Percentiles rank a stretch among this genome's conserved stretches.
These are phyloP conservation scores for Amphirosellinia nigrospora DNA, from an alignment of 495 filamentous ascomycete genomes.

Conservation along the genomic window DNA sequence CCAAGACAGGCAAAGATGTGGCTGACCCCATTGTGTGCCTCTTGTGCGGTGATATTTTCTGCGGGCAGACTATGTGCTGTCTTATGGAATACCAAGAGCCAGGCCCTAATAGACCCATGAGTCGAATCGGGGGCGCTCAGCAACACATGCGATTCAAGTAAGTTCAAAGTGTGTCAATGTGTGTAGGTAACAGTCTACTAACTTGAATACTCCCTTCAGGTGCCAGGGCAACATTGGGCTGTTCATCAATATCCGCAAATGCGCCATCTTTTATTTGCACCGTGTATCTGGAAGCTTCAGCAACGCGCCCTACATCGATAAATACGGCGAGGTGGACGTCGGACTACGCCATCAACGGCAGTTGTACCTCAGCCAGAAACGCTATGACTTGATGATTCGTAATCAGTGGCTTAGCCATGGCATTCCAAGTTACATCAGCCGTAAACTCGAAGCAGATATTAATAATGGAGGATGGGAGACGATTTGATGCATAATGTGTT, in stretches of 20 bases:
- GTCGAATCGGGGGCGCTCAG: conserved; percentile 79
- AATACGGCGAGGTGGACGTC: conserved; percentile 90
- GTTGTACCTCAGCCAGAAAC: conserved; percentile 88
- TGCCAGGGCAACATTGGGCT: conserved; percentile 88
- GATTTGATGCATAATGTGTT: conserved; percentile 50
- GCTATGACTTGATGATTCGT: conserved; percentile 86
- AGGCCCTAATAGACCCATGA: conserved; percentile 37
- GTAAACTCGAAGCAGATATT: conserved; percentile 90
- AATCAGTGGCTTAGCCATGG: conserved; percentile 87
- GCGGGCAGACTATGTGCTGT: conserved; percentile 92
- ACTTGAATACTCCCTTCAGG: conserved; percentile 49
- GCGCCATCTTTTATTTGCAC: conserved; percentile 85
- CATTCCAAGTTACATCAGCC: conserved; percentile 84
- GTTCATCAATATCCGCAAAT: conserved; percentile 96
- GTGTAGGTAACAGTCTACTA: conserved; percentile 21
- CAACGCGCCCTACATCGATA: conserved; percentile 90
- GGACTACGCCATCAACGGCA: conserved; percentile 82
- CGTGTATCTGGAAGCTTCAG: conserved; percentile 81
- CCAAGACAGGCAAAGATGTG: conserved; percentile 87
- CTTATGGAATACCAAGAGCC: conserved; percentile 61
- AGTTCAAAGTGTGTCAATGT: conserved; percentile 40
- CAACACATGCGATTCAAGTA: conserved; percentile 84
- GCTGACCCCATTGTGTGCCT: conserved; percentile 90
- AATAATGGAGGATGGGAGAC: conserved; percentile 99
- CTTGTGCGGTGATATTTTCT: conserved; percentile 95